Conservation (phyloP, 2,329 filamentous ascomycete genomes). For the Fusarium concolor region DNA sequence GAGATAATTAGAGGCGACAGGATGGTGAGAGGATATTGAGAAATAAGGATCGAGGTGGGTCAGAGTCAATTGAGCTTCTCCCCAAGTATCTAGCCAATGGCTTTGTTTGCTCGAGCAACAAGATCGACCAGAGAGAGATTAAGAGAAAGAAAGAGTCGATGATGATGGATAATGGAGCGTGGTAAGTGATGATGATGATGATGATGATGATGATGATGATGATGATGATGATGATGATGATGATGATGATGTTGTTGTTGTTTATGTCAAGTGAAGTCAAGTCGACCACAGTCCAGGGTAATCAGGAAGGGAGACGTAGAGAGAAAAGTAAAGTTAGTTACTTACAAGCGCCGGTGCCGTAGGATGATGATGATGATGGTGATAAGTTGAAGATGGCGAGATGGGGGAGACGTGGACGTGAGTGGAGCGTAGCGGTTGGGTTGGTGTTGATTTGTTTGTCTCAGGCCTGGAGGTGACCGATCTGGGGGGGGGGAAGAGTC, state of each 20-base stretch:
- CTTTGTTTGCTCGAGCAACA: constrained; percentile 52
- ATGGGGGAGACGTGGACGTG: constrained; percentile 39
- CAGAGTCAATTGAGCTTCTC: constrained; percentile 47
- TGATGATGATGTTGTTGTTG: no score
- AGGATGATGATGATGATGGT: constrained; percentile 29
- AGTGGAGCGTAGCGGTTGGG: constrained; percentile 40
- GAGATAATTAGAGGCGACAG: constrained; percentile 23
- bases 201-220: constrained; percentile 18
- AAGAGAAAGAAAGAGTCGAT: constrained; percentile 6
- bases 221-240: constrained; percentile 18
- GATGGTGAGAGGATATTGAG: constrained; percentile 16
- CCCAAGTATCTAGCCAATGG: constrained; percentile 49
- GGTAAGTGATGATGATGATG: neutral
- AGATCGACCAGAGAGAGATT: constrained; percentile 9
- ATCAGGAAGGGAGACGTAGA: neutral
- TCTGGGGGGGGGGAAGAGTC: constrained; percentile 12
- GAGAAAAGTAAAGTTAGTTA: constrained; percentile 14
- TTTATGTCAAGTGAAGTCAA: constrained; percentile 6
- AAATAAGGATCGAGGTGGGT: constrained; percentile 34
- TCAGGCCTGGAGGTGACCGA: constrained; percentile 27
- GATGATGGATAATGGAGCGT: constrained; percentile 24
- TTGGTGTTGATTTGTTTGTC: constrained; percentile 42
- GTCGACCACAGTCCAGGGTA: constrained; percentile 32
- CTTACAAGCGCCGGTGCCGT: constrained; percentile 41
- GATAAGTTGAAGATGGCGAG: constrained; percentile 41